These are phyloP conservation scores for Pyrus hybrid DNA, from an alignment of 331 rosid genomes.

Conservation along the genomic window DNA sequence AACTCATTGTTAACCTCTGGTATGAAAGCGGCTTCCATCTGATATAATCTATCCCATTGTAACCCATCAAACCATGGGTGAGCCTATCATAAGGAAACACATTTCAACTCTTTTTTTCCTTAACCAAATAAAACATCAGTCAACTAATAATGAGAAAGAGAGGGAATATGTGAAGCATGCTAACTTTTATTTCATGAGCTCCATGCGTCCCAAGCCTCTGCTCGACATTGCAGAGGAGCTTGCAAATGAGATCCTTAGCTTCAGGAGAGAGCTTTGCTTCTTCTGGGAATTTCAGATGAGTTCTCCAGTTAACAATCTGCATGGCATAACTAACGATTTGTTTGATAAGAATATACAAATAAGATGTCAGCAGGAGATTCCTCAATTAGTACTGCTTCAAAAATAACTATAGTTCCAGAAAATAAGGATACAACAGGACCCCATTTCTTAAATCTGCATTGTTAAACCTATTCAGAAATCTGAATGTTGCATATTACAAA, in stretches of 20 bases:
- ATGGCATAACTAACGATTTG: slow-evolving; percentile 15
- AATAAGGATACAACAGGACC: not conserved
- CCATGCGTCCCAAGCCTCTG: slow-evolving; percentile 83
- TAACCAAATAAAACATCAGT: not conserved
- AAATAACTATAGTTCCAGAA: not conserved
- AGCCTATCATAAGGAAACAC: slow-evolving; percentile 36
- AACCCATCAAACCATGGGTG: slow-evolving; percentile 77
- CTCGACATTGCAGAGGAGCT: slow-evolving; percentile 79
- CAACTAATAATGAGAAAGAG: not conserved
- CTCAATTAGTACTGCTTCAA: not conserved
- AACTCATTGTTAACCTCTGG: slow-evolving; percentile 79
- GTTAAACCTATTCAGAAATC: not conserved
- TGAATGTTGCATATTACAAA: not conserved
- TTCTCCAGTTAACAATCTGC: slow-evolving; percentile 85
- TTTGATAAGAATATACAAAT: slow-evolving; percentile 1
- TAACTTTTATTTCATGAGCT: slow-evolving; percentile 77
- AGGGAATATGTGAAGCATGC: not conserved
- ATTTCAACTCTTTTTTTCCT: not conserved
- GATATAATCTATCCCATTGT: slow-evolving; percentile 72
- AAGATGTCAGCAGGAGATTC: not conserved
- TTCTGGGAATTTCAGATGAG: slow-evolving; percentile 64
- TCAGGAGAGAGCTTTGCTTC: slow-evolving; percentile 67
- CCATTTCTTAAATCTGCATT: not conserved
- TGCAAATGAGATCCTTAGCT: slow-evolving; percentile 78
- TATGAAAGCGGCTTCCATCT: slow-evolving; percentile 76